Conservation (phyloP, 129 eudicot genomes). For the Kitagawia praeruptora region DNA sequence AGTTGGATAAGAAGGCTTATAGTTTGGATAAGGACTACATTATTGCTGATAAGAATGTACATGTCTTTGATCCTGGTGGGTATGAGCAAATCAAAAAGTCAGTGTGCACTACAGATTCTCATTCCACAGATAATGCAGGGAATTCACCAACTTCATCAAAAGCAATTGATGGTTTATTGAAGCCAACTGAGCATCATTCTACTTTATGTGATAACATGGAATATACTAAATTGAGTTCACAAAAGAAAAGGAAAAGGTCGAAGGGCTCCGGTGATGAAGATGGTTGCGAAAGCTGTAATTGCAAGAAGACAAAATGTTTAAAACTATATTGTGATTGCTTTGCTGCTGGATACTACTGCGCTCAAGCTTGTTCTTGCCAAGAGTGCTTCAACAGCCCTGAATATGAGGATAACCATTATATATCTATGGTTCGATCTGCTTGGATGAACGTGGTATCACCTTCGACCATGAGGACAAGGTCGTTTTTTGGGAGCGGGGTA, state of each 20-base stretch:
- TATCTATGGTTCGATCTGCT: too few species aligned
- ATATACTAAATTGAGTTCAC: conserved; percentile 24
- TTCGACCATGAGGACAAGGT: too few species aligned
- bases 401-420: conserved; percentile 25
- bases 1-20: conserved; percentile 74
- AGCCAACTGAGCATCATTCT: conserved; percentile 22
- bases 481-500: too few species aligned
- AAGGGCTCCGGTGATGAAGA: conserved; percentile 27
- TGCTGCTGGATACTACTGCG: conserved; percentile 66
- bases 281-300: conserved; percentile 67
- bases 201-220: conserved; percentile 27
- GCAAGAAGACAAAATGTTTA: conserved; percentile 73
- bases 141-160: conserved; percentile 26
- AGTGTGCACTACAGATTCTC: conserved; percentile 16
- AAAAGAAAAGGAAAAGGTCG: conserved; percentile 59
- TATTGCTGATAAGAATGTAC: too few species aligned
- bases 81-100: too few species aligned
- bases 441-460: too few species aligned
- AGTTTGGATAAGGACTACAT: too few species aligned
- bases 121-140: conserved; percentile 22
- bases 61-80: too few species aligned
- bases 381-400: conserved; percentile 54
- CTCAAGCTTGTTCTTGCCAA: conserved; percentile 59
- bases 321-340: conserved; percentile 87
- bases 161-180: conserved; percentile 21